Percentiles rank a stretch among this genome's conserved stretches.
These are phyloP conservation scores for Strigomonas oncopelti DNA, from an alignment of 208 protist genomes.

Conservation along the genomic window DNA sequence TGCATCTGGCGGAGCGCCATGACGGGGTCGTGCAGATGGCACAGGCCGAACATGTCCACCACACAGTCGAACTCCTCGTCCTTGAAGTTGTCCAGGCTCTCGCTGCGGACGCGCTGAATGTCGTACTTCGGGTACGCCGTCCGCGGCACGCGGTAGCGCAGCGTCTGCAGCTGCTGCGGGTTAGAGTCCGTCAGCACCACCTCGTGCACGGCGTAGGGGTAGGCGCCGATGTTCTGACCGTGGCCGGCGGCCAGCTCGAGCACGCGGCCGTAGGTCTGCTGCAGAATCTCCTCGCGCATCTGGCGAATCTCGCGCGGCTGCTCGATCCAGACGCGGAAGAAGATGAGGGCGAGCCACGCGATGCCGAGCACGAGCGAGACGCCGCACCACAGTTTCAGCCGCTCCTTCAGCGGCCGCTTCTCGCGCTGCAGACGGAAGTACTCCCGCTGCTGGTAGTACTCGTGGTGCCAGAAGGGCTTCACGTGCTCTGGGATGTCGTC, in stretches of 20 bases:
- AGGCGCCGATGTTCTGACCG: slow-evolving; percentile 87
- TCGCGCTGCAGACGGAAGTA: slow-evolving; percentile 83
- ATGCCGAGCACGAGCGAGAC: slow-evolving; percentile 29
- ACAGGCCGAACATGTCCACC: slow-evolving; percentile 91
- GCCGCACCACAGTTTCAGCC: slow-evolving; percentile 32
- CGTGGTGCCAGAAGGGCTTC: slow-evolving; percentile 84
- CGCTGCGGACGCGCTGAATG: slow-evolving; percentile 72
- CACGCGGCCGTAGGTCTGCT: slow-evolving; percentile 81
- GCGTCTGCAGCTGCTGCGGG: slow-evolving; percentile 78
- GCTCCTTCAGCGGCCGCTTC: slow-evolving; percentile 72
- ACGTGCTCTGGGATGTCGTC: slow-evolving; percentile 86
- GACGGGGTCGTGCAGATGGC: slow-evolving; percentile 85
- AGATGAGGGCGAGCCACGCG: slow-evolving; percentile 42
- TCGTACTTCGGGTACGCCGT: slow-evolving; percentile 86
- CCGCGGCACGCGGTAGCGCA: slow-evolving; percentile 75
- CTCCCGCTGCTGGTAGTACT: slow-evolving; percentile 86
- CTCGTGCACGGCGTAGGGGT: slow-evolving; percentile 86
- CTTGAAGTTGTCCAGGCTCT: slow-evolving; percentile 71
- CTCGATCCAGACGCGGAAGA: slow-evolving; percentile 83
- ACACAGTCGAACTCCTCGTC: slow-evolving; percentile 87
- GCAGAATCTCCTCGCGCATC: slow-evolving; percentile 78
- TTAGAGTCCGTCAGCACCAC: slow-evolving; percentile 82
- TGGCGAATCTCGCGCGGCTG: slow-evolving; percentile 78
- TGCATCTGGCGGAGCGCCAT: slow-evolving; percentile 88
- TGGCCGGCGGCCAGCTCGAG: slow-evolving; percentile 85